Evolutionary conservation across 2,329 filamentous ascomycete genomes (phyloP).

Genomic region (Nigrospora osmanthi): DNA sequence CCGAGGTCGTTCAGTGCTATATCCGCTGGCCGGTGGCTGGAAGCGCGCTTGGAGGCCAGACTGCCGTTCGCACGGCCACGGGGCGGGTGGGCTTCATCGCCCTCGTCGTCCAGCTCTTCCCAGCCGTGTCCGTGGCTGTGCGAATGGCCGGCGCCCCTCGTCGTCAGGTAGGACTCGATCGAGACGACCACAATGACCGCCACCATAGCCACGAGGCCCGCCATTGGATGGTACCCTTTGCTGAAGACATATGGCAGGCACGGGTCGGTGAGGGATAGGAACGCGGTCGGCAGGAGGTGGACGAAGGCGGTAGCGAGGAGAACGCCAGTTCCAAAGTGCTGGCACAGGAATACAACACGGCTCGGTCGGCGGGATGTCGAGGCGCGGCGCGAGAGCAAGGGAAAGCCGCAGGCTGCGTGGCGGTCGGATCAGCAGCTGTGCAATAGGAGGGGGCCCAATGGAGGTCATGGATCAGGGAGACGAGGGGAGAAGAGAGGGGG

Average conservation of each 20-base stretch:
- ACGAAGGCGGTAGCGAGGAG: conserved; percentile 83
- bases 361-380: conserved; percentile 50
- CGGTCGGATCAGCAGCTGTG: too few relatives aligned
- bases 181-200: conserved; percentile 76
- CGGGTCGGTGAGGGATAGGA: conserved; percentile 57
- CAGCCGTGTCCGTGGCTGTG: conserved; percentile 38
- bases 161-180: conserved; percentile 84
- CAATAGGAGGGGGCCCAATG: conserved; percentile 1
- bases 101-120: conserved; percentile 36
- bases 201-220: conserved; percentile 75
- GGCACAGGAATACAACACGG: conserved; percentile 56
- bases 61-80: conserved; percentile 20
- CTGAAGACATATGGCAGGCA: conserved; percentile 76
- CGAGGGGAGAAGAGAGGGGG: neutral
- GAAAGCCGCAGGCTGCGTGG: conserved; percentile 53
- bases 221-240: conserved; percentile 68
- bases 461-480: conserved; percentile 1
- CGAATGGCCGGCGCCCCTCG: conserved; percentile 53
- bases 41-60: conserved; percentile 28
- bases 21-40: conserved; percentile 34
- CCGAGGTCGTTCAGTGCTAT: conserved; percentile 45
- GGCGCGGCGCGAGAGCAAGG: conserved; percentile 53
- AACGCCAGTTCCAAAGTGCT: conserved; percentile 76
- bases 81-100: conserved; percentile 11
- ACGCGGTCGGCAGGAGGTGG: conserved; percentile 63